Conservation (phyloP, 179 eudicot species). For the Silene coronaria region DNA sequence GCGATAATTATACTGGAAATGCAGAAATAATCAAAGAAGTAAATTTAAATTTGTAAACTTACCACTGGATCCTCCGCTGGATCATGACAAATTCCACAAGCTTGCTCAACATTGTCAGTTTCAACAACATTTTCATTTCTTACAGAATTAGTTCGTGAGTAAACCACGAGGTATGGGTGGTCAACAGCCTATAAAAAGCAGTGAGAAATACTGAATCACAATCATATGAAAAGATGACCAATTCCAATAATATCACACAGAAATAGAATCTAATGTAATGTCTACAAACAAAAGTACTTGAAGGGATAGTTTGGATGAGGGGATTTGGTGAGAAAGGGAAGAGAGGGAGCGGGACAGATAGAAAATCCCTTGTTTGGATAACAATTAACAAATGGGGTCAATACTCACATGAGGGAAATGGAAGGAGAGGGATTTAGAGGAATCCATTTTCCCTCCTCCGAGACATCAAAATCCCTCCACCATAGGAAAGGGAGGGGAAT, state of each 20-base stretch:
- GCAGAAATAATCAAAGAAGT: conserved; percentile 6
- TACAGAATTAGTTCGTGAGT: conserved; percentile 51
- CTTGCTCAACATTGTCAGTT: conserved; percentile 36
- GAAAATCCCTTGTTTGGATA: too few species aligned
- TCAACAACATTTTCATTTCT: conserved; percentile 38
- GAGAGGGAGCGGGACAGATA: too few species aligned
- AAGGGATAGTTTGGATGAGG: too few species aligned
- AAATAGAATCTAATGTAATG: neutral
- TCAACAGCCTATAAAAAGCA: conserved; percentile 67
- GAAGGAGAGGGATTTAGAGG: too few species aligned
- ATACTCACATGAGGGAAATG: too few species aligned
- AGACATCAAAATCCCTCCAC: too few species aligned
- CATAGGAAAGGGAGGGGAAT: too few species aligned
- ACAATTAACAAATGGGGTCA: too few species aligned
- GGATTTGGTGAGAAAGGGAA: too few species aligned
- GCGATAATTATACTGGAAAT: neutral
- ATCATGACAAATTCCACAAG: conserved; percentile 80
- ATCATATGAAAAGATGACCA: neutral
- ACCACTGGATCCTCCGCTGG: conserved; percentile 72
- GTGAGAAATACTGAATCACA: conserved; percentile 17
- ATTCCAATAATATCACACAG: neutral
- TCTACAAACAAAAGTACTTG: neutral
- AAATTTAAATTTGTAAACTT: conserved; percentile 17
- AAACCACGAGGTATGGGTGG: conserved; percentile 93
- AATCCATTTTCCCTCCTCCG: too few species aligned